These are phyloP conservation scores for Colletotrichum euphorbiae DNA, from an alignment of 2,329 filamentous ascomycete genomes.

Conservation along the genomic window DNA sequence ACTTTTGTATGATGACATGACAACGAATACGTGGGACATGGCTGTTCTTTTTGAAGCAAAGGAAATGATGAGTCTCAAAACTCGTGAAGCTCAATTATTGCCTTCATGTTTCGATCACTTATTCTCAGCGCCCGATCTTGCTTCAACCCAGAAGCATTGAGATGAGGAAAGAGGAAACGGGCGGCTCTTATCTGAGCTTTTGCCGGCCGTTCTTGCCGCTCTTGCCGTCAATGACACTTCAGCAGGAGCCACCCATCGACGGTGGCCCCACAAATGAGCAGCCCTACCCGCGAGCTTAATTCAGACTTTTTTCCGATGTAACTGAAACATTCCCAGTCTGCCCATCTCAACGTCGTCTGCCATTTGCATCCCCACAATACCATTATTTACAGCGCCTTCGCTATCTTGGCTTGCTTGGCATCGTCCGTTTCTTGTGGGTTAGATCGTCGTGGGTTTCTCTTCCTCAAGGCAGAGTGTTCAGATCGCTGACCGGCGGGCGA, in stretches of 20 bases:
- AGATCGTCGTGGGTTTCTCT: no score
- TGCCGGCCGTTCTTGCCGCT: not conserved
- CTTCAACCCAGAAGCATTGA: no score
- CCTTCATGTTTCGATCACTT: no score
- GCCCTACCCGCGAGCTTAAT: conserved; percentile 38
- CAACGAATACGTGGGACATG: not conserved
- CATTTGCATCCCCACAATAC: not conserved
- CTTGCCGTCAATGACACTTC: not conserved
- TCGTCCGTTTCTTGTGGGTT: not conserved
- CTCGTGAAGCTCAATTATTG: no score
- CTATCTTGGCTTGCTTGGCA: not conserved
- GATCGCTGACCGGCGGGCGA: not conserved
- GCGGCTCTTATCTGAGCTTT: not conserved
- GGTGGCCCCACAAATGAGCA: conserved; percentile 24
- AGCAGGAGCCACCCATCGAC: not conserved
- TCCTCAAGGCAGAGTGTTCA: no score
- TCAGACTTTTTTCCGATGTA: conserved; percentile 26
- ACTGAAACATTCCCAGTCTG: conserved; percentile 10
- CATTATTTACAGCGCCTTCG: not conserved
- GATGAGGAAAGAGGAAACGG: not conserved
- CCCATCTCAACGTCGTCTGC: conserved; percentile 4
- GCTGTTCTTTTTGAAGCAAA: not conserved
- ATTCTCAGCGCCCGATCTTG: no score
- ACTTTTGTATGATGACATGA: conserved; percentile 2
- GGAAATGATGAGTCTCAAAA: not conserved